Conservation (phyloP, 139 green algal genomes). For the Chlorella sorokiniana region DNA sequence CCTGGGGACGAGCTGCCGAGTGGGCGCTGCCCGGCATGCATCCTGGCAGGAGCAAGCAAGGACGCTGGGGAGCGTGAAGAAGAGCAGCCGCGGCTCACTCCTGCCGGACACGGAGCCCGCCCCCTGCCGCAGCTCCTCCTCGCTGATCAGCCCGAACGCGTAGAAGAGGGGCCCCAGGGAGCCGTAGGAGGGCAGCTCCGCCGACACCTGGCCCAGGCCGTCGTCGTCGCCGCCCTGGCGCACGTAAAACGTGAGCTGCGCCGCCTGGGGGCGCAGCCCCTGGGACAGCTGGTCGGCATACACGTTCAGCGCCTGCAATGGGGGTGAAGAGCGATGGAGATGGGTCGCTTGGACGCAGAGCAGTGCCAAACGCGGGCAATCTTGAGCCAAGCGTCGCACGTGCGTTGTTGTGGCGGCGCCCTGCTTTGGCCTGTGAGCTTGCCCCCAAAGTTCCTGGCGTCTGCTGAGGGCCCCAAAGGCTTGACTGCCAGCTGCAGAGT, state of each 20-base stretch:
- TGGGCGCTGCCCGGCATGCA: neutral
- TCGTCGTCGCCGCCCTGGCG: conserved; percentile 3
- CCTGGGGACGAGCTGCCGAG: too few relatives aligned
- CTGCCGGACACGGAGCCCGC: conserved; percentile 11
- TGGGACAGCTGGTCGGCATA: conserved; percentile 79
- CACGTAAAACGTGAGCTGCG: conserved; percentile 45
- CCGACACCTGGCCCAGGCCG: conserved; percentile 49
- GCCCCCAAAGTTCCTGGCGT: too few relatives aligned
- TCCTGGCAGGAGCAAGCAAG: neutral
- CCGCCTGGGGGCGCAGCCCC: conserved; percentile 26
- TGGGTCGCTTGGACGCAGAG: neutral
- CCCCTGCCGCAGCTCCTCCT: conserved; percentile 65
- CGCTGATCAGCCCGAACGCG: conserved; percentile 82
- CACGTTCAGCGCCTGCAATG: conserved; percentile 69
- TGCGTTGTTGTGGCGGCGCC: too few relatives aligned
- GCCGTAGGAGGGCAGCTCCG: conserved; percentile 67
- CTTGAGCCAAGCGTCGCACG: too few relatives aligned
- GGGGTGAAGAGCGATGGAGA: too few relatives aligned
- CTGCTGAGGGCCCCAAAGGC: too few relatives aligned
- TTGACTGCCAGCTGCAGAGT: neutral
- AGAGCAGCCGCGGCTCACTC: neutral
- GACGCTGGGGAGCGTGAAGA: neutral
- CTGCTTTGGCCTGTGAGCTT: too few relatives aligned
- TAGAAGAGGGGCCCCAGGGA: conserved; percentile 81
- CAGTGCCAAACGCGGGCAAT: conserved; percentile 1